Percentiles rank a stretch among this genome's conserved stretches.
These are phyloP conservation scores for Termitomyces sp. DNA, from an alignment of 768 basidiomycete species.

Conservation along the genomic window DNA sequence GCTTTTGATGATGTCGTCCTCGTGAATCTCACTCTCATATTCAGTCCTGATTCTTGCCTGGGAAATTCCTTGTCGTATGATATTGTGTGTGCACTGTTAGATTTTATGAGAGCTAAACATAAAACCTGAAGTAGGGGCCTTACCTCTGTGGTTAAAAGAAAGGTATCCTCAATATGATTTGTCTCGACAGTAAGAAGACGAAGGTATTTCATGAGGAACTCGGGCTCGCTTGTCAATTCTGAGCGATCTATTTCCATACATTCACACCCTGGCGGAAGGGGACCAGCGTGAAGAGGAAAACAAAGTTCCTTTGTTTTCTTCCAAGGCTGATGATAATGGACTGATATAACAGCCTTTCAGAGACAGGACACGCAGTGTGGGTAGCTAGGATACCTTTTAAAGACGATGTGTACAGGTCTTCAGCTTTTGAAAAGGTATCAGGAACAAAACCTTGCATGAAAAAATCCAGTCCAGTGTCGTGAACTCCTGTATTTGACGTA, in stretches of 20 bases:
- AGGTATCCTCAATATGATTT: background rate
- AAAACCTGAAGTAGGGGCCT: too few species aligned
- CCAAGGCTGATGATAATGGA: background rate
- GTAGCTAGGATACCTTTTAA: background rate
- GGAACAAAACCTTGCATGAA: background rate
- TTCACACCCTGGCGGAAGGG: background rate
- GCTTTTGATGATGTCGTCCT: background rate
- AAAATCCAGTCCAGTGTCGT: background rate
- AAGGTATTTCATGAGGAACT: background rate
- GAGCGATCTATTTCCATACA: background rate
- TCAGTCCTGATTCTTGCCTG: background rate
- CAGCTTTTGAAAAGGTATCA: background rate
- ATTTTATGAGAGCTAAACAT: background rate
- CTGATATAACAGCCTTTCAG: background rate
- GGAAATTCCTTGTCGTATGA: background rate
- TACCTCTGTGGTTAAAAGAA: background rate
- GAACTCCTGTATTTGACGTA: background rate
- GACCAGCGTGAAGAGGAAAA: background rate
- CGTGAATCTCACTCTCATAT: background rate
- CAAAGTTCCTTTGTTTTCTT: background rate
- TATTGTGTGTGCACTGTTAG: background rate
- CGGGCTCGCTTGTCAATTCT: background rate
- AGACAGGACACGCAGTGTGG: too few species aligned
- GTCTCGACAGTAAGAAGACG: background rate
- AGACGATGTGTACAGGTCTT: background rate